Percentiles rank a stretch among this genome's conserved stretches.
Evolutionary conservation across 352 stramenopile species (phyloP).

Genomic region (Discostella stelligera): DNA sequence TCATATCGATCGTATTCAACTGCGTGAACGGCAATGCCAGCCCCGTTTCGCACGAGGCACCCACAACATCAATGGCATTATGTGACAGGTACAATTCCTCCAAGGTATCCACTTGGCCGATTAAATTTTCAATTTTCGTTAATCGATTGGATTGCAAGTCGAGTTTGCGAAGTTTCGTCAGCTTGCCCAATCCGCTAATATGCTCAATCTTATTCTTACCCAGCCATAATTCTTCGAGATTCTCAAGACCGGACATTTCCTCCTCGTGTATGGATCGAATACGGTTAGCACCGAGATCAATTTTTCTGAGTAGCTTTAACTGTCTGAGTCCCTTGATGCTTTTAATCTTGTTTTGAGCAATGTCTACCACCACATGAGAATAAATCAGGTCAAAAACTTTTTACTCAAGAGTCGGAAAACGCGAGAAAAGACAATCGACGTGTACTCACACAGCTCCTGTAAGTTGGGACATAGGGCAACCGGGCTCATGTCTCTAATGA

Average conservation of each 20-base stretch:
- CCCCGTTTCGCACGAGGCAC: slow-evolving; percentile 84
- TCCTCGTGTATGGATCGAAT: slow-evolving; percentile 88
- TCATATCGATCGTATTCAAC: slow-evolving; percentile 82
- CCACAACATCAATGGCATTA: slow-evolving; percentile 93
- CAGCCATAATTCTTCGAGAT: slow-evolving; percentile 94
- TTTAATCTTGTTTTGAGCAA: slow-evolving; percentile 98
- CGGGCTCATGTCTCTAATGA: slow-evolving; percentile 88
- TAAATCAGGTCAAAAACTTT: too few relatives aligned
- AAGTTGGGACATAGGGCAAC: slow-evolving; percentile 85
- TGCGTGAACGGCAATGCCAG: slow-evolving; percentile 86
- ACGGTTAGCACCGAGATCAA: slow-evolving; percentile 96
- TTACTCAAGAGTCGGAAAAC: too few relatives aligned
- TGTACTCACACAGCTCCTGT: slow-evolving; percentile 81
- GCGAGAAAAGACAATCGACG: too few relatives aligned
- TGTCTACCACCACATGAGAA: too few relatives aligned
- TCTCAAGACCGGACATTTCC: slow-evolving; percentile 86
- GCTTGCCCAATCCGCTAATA: slow-evolving; percentile 81
- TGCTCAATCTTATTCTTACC: slow-evolving; percentile 97
- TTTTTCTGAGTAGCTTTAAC: slow-evolving; percentile 88
- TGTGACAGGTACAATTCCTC: slow-evolving; percentile 97
- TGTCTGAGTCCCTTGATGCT: slow-evolving; percentile 89
- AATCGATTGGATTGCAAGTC: slow-evolving; percentile 95
- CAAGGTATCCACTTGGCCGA: slow-evolving; percentile 83
- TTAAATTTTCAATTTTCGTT: slow-evolving; percentile 89
- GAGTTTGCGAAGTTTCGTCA: slow-evolving; percentile 87